Evolutionary conservation across 1,284 basidiomycete species (phyloP), one percentile per base, ranked within the genome.

Genomic region (Meira nashicola): DNA sequence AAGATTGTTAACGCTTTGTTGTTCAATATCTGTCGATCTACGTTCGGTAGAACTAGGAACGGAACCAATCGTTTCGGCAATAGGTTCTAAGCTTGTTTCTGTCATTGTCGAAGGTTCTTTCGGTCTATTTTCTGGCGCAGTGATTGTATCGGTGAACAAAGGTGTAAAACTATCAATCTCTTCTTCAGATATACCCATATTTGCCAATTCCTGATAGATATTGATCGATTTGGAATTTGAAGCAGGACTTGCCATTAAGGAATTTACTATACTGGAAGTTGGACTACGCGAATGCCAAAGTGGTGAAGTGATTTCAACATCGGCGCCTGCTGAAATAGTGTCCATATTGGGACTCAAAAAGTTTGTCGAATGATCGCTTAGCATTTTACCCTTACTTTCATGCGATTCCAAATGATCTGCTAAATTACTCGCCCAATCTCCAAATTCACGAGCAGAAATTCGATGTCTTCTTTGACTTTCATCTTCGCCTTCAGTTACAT

Each of bases 391-490:
- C 28, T 33, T 33, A 33, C 8, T 33, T 33, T 33, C 4, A 33
- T 33, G 28, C 28, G 68, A 55, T 25, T 74, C 76, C 72, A 81
- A 75, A 63, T 76, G 77, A 49, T 84, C 81, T 11, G 90, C 89
- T 2, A 97, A 82, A 63, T 87, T 85, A 78, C 85, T 86, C 56
- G 88, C 83, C 94, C 94, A 98, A 51, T 80, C 79, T 11, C 90
- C 92, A 71, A 98, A 90, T 62, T 90, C 90, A 52, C 83, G 83
- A 5, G 94, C 92, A 25, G 85, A 84, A 56, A 89, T 85, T 43
- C 91, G 85, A 59, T 61, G 59, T 53, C 50, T 64, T n/a, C 41
- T 48, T 39, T 58, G 58, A 49, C 59, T 53, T 15, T 53, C 50
- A 39, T 53, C 50, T 17, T 23, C 28, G 14, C 50, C 50, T 41